phyloP scores from a whole-genome alignment of 805 yeast species.

The Saccharomycopsis fibuligera region DNA sequence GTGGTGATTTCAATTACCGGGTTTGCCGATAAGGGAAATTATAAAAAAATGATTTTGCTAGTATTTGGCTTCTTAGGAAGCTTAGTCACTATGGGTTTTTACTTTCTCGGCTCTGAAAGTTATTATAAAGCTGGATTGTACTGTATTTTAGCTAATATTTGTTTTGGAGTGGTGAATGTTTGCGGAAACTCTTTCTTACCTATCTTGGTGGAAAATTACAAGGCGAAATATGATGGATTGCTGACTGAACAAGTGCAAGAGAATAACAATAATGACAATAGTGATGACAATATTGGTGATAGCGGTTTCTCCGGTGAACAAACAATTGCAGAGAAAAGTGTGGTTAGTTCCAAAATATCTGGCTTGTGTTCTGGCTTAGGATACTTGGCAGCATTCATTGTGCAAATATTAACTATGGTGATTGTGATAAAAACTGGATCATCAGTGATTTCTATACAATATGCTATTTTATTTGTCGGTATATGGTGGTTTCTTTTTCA shows the following conservation, averaged over 20 bases:
- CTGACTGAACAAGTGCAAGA: no score
- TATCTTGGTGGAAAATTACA: conserved; percentile 42
- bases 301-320: neutral
- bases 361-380: conserved; percentile 72
- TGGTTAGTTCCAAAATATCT: conserved; percentile 45
- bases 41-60: conserved; percentile 50
- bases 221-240: no score
- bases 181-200: conserved; percentile 75
- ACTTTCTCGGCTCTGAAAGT: conserved; percentile 26
- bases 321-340: conserved; percentile 26
- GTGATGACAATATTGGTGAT: no score
- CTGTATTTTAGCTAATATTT: conserved; percentile 58
- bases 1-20: conserved; percentile 71
- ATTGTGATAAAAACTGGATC: conserved; percentile 38
- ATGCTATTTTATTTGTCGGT: conserved; percentile 60
- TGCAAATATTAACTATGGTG: conserved; percentile 54
- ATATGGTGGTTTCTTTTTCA: conserved; percentile 75
- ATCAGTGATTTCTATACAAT: conserved; percentile 39
- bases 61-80: conserved; percentile 57
- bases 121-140: conserved; percentile 35
- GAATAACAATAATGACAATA: conserved; percentile 7
- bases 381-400: conserved; percentile 60
- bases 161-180: conserved; percentile 73
- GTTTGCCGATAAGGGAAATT: conserved; percentile 56
- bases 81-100: conserved; percentile 43